These are phyloP conservation scores for Lumnitzera racemosa DNA, from an alignment of 345 rosid species.

Conservation along the genomic window DNA sequence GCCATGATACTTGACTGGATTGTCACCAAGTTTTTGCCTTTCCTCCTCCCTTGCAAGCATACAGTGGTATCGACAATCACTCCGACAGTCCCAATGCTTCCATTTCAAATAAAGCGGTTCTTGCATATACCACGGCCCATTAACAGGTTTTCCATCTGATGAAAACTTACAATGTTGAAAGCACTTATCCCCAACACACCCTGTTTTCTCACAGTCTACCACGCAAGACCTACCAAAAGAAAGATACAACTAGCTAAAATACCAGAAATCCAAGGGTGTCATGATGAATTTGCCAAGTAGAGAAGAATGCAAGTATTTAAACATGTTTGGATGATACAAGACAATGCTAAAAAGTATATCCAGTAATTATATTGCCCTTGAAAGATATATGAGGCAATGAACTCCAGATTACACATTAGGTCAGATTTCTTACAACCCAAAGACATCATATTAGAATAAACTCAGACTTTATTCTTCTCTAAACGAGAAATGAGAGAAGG, in stretches of 20 bases:
- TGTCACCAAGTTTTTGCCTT: conserved; percentile 47
- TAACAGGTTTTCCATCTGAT: conserved; percentile 73
- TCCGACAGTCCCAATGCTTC: conserved; percentile 78
- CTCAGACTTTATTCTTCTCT: too few species aligned
- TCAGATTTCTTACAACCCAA: too few species aligned
- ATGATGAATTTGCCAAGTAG: not conserved
- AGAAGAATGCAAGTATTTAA: too few species aligned
- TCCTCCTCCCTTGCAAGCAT: conserved; percentile 87
- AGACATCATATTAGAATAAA: too few species aligned
- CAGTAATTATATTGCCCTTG: too few species aligned
- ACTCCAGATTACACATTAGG: too few species aligned
- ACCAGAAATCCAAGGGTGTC: not conserved
- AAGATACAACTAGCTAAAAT: conserved; percentile 5
- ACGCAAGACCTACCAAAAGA: conserved; percentile 53
- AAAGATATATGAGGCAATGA: too few species aligned
- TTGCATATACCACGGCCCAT: conserved; percentile 80
- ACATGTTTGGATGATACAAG: too few species aligned
- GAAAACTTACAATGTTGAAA: conserved; percentile 85
- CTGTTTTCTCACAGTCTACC: conserved; percentile 66
- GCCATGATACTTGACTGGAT: conserved; percentile 76
- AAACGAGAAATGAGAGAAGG: too few species aligned
- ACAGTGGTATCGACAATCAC: conserved; percentile 35
- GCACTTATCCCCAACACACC: conserved; percentile 73
- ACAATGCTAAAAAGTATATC: too few species aligned
- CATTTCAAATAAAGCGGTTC: conserved; percentile 79